A percentile compares a stretch with the other conserved stretches of the same genome.
These are phyloP conservation scores for Pistacia vera DNA, from an alignment of 345 rosid genomes.

Conservation along the genomic window DNA sequence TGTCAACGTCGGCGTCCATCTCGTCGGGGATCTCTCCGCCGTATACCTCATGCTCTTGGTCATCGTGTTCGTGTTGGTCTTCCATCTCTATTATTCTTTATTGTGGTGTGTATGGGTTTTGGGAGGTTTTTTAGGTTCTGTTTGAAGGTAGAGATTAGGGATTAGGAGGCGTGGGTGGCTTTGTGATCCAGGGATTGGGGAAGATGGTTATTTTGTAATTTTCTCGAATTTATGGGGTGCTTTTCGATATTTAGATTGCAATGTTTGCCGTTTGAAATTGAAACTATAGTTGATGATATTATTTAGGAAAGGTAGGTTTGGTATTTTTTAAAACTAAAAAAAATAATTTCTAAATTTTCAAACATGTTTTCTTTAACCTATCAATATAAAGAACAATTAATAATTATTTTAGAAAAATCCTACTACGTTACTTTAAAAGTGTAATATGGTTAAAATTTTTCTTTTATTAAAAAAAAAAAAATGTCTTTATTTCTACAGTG, in stretches of 20 bases:
- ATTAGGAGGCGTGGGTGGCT: not conserved
- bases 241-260: not conserved
- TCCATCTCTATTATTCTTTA: slow-evolving; percentile 17
- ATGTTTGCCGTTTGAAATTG: no score
- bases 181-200: slow-evolving; percentile 8
- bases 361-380: no score
- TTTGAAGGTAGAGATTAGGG: slow-evolving; percentile 8
- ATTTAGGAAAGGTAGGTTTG: no score
- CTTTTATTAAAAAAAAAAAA: no score
- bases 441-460: no score
- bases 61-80: slow-evolving; percentile 65
- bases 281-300: no score
- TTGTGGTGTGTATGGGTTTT: slow-evolving; percentile 14
- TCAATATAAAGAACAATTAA: no score
- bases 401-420: no score
- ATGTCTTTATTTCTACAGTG: no score
- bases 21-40: slow-evolving; percentile 88
- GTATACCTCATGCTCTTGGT: slow-evolving; percentile 85
- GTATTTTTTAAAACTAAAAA: no score
- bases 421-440: no score
- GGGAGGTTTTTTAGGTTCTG: not conserved
- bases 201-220: slow-evolving; percentile 4
- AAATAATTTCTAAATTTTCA: no score
- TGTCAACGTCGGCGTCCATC: slow-evolving; percentile 67
- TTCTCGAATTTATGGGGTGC: not conserved